Percentiles rank a stretch among this genome's conserved stretches.
These are phyloP conservation scores for Coemansia sp. DNA, from an alignment of 192 early-diverging fungal species.

Conservation along the genomic window DNA sequence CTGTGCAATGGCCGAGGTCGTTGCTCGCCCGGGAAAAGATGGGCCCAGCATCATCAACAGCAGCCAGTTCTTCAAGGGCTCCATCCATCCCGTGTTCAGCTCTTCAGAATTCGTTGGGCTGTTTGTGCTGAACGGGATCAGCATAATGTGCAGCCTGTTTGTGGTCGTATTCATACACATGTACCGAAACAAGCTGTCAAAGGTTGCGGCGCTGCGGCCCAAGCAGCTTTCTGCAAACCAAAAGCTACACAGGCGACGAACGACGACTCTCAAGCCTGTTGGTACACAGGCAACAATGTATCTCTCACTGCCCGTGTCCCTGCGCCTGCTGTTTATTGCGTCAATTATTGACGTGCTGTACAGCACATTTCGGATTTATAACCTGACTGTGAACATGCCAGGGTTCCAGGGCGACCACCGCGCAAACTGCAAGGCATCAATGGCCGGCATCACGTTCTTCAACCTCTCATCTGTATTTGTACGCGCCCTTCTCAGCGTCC, in stretches of 20 bases:
- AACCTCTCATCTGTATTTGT: constrained; percentile 49
- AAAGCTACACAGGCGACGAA: constrained; percentile 26
- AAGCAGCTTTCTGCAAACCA: constrained; percentile 12
- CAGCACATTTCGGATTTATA: constrained; percentile 46
- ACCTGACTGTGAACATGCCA: constrained; percentile 30
- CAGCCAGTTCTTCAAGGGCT: background rate
- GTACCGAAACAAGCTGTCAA: constrained; percentile 36
- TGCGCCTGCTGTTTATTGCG: constrained; percentile 46
- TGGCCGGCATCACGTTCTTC: constrained; percentile 46
- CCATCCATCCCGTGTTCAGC: constrained; percentile 24
- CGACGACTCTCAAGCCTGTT: constrained; percentile 29
- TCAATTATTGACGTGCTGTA: constrained; percentile 48
- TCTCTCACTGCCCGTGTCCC: constrained; percentile 37
- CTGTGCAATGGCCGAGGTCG: background rate
- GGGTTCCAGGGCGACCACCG: constrained; percentile 32
- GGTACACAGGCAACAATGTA: constrained; percentile 49
- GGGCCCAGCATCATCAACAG: background rate
- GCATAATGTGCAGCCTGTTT: constrained; percentile 44
- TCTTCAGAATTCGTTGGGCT: constrained; percentile 32
- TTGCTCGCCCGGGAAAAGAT: constrained; percentile 2
- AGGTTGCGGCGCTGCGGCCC: constrained; percentile 34
- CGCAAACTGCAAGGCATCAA: constrained; percentile 47
- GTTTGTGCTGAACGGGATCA: constrained; percentile 38
- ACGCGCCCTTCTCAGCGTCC: constrained; percentile 44
- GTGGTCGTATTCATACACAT: constrained; percentile 47